Evolutionary conservation across 176 grass and related monocot species (phyloP).

Genomic region (Dendrocalamus sinicus): DNA sequence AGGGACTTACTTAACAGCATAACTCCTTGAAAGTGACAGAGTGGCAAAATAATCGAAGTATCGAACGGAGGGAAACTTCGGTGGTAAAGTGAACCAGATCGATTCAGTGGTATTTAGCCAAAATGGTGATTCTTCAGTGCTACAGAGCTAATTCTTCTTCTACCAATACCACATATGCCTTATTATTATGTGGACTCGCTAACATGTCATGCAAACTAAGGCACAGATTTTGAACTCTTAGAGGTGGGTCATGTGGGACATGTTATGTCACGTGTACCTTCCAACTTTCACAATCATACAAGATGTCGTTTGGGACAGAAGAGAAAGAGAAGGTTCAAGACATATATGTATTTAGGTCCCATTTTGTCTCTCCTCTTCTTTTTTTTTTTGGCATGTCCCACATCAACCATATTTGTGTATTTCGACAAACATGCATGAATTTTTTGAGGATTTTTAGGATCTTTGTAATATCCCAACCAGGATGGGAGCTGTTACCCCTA

Average conservation of each 20-base stretch:
- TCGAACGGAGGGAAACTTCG: too few relatives aligned
- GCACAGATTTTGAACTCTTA: background rate
- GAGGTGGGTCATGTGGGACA: background rate
- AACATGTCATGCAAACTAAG: background rate
- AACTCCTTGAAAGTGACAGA: too few relatives aligned
- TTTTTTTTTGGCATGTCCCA: background rate
- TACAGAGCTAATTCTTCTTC: too few relatives aligned
- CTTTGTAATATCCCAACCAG: background rate
- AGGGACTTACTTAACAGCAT: too few relatives aligned
- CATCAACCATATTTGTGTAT: background rate
- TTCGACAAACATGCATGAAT: background rate
- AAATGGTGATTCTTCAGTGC: too few relatives aligned
- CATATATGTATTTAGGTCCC: background rate
- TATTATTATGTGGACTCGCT: too few relatives aligned
- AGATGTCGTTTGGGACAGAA: background rate
- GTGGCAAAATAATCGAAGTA: too few relatives aligned
- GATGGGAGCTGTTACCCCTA: background rate
- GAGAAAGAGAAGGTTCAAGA: background rate
- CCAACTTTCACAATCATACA: background rate
- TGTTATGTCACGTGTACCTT: background rate
- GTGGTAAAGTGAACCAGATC: too few relatives aligned
- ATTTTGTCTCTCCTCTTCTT: background rate
- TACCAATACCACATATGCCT: too few relatives aligned
- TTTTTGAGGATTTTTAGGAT: background rate
- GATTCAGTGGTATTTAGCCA: too few relatives aligned